Conservation (phyloP, 2,329 filamentous ascomycete genomes). For the Furcasterigmium furcatum region DNA sequence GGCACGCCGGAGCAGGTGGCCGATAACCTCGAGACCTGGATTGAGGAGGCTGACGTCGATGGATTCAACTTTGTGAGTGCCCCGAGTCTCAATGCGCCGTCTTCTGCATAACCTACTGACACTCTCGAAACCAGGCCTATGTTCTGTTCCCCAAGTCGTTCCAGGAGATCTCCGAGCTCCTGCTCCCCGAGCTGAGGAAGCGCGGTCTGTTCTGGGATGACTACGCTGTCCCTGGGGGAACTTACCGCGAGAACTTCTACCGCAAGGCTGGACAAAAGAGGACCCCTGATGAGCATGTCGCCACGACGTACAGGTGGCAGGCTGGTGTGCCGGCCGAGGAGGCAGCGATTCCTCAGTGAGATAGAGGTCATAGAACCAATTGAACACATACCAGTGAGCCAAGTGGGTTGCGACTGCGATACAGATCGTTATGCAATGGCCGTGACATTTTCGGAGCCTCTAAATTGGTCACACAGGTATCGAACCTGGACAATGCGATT, state of each 20-base stretch:
- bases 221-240: slow-evolving; percentile 52
- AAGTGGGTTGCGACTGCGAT: too few species aligned
- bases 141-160: slow-evolving; percentile 66
- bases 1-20: slow-evolving; percentile 64
- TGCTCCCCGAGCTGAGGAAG: slow-evolving; percentile 60
- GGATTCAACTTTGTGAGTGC: slow-evolving; percentile 66
- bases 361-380: too few species aligned
- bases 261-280: slow-evolving; percentile 44
- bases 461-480: too few species aligned
- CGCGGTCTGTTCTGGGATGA: slow-evolving; percentile 56
- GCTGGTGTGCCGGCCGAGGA: slow-evolving; percentile 22
- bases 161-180: slow-evolving; percentile 62
- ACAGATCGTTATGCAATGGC: too few species aligned
- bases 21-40: slow-evolving; percentile 65
- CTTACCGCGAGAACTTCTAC: slow-evolving; percentile 60
- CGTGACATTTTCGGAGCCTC: too few species aligned
- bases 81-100: neutral
- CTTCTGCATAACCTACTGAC: neutral
- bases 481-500: too few species aligned
- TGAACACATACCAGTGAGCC: too few species aligned
- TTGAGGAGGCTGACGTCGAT: slow-evolving; percentile 66
- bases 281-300: slow-evolving; percentile 48
- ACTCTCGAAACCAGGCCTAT: slow-evolving; percentile 43
- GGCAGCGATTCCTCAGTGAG: slow-evolving; percentile 24
- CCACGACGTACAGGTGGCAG: slow-evolving; percentile 43